Percentiles rank a stretch among this genome's conserved stretches.
These are phyloP conservation scores for Sphagnum magellanicum DNA, from an alignment of 228 moss, liverwort and hornwort genomes.

Conservation along the genomic window DNA sequence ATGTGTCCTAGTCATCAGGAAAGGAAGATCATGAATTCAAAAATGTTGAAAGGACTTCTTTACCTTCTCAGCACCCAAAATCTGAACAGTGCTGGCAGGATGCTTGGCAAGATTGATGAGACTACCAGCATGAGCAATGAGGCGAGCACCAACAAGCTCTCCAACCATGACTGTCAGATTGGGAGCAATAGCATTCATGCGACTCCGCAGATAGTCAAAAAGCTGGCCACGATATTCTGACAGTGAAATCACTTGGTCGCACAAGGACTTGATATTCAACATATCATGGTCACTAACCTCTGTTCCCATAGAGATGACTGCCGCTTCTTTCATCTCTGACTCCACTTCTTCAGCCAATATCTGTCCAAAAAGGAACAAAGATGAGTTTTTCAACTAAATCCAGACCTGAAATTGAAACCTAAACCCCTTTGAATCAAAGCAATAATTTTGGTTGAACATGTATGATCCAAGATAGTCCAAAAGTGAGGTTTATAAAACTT, in stretches of 20 bases:
- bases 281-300: conserved; percentile 88
- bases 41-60: too few relatives aligned
- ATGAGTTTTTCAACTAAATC: background rate
- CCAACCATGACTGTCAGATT: conserved; percentile 81
- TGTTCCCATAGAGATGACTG: conserved; percentile 84
- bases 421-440: too few relatives aligned
- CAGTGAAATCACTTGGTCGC: conserved; percentile 76
- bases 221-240: conserved; percentile 75
- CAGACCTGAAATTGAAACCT: background rate
- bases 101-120: conserved; percentile 74
- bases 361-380: conserved; percentile 7
- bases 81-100: conserved; percentile 89
- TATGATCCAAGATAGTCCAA: too few relatives aligned
- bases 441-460: too few relatives aligned
- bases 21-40: too few relatives aligned
- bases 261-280: conserved; percentile 75
- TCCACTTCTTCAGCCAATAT: conserved; percentile 76
- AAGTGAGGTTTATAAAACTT: too few relatives aligned
- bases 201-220: conserved; percentile 69
- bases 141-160: conserved; percentile 78
- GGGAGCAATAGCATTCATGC: conserved; percentile 88
- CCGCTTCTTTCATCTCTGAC: conserved; percentile 75
- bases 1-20: too few relatives aligned
- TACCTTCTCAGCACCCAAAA: conserved; percentile 86
- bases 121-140: conserved; percentile 85